A percentile compares a stretch with the other conserved stretches of the same genome.
Conservation (phyloP, 2,329 filamentous ascomycete species). For the Lasiodiplodia citricola region DNA sequence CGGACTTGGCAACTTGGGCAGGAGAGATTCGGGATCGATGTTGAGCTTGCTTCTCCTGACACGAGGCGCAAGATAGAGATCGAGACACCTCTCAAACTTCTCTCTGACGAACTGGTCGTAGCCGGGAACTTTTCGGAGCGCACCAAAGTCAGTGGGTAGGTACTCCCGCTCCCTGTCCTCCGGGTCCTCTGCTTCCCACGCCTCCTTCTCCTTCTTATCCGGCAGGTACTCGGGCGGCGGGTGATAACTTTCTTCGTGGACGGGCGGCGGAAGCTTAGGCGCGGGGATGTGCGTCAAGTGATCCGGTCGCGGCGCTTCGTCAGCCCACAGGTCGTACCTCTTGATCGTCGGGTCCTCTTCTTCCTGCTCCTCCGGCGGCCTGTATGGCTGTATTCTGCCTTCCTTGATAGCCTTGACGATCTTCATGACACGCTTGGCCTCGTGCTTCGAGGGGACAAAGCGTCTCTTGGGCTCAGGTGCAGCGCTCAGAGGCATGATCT, state of each 20-base stretch:
- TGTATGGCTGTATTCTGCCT: constrained; percentile 91
- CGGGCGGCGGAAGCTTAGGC: constrained; percentile 89
- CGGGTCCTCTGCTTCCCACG: constrained; percentile 84
- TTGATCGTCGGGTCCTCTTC: constrained; percentile 73
- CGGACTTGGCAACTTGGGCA: constrained; percentile 90
- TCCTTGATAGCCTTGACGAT: constrained; percentile 94
- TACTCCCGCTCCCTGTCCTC: constrained; percentile 93
- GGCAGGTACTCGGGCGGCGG: constrained; percentile 94
- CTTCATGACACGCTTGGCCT: constrained; percentile 96
- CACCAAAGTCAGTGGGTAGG: constrained; percentile 79
- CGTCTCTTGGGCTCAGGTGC: constrained; percentile 95
- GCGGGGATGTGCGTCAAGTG: constrained; percentile 95
- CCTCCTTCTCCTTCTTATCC: constrained; percentile 78
- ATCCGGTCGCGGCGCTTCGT: constrained; percentile 80
- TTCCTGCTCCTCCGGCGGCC: constrained; percentile 74
- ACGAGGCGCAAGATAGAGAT: constrained; percentile 91
- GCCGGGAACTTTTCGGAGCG: constrained; percentile 88
- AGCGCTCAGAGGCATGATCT: constrained; percentile 92
- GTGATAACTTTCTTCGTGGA: constrained; percentile 96
- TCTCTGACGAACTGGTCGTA: constrained; percentile 93
- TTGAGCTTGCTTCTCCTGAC: constrained; percentile 93
- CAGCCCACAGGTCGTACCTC: constrained; percentile 92
- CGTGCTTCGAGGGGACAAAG: constrained; percentile 95
- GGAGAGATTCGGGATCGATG: constrained; percentile 90
- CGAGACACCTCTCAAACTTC: constrained; percentile 91